Evolutionary conservation across 2,329 filamentous ascomycete species (phyloP).

Genomic region (Stachybotrys elegans): DNA sequence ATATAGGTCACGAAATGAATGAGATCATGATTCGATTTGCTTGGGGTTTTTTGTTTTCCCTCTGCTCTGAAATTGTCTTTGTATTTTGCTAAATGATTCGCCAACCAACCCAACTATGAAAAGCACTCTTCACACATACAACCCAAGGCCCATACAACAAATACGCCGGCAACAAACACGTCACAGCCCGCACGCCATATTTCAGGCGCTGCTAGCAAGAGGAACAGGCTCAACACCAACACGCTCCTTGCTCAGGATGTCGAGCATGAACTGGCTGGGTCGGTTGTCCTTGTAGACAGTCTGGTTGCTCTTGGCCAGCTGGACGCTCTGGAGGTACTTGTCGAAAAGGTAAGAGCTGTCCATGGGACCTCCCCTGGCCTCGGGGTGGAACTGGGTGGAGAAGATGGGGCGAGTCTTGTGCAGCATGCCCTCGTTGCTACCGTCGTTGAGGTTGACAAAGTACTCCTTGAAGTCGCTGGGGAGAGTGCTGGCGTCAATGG

Average conservation of each 20-base stretch:
- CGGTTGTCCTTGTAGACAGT: slow-evolving; percentile 77
- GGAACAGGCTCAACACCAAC: slow-evolving; percentile 74
- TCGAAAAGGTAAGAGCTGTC: slow-evolving; percentile 96
- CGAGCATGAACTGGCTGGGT: slow-evolving; percentile 81
- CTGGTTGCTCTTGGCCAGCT: slow-evolving; percentile 82
- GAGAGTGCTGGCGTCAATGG: slow-evolving; percentile 80
- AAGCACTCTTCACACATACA: slow-evolving; percentile 1
- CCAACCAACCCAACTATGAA: slow-evolving; percentile 1
- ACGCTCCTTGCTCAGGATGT: slow-evolving; percentile 88
- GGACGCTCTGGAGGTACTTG: slow-evolving; percentile 86
- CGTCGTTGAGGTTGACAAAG: slow-evolving; percentile 97
- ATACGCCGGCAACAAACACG: slow-evolving; percentile 1
- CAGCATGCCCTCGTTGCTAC: slow-evolving; percentile 95
- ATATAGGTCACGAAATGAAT: no score
- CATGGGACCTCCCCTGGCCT: slow-evolving; percentile 94
- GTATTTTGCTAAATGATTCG: no score
- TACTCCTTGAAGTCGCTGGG: slow-evolving; percentile 91
- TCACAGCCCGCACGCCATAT: slow-evolving; percentile 1
- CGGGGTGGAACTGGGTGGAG: slow-evolving; percentile 97
- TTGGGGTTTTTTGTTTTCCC: no score
- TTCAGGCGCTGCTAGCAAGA: slow-evolving; percentile 45
- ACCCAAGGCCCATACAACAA: slow-evolving; percentile 8
- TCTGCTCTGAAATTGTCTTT: no score
- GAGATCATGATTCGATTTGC: no score
- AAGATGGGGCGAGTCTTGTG: slow-evolving; percentile 96